A percentile compares a stretch with the other conserved stretches of the same genome.
These are phyloP conservation scores for Artomyces pyxidatus DNA, from an alignment of 768 basidiomycete species.

Conservation along the genomic window DNA sequence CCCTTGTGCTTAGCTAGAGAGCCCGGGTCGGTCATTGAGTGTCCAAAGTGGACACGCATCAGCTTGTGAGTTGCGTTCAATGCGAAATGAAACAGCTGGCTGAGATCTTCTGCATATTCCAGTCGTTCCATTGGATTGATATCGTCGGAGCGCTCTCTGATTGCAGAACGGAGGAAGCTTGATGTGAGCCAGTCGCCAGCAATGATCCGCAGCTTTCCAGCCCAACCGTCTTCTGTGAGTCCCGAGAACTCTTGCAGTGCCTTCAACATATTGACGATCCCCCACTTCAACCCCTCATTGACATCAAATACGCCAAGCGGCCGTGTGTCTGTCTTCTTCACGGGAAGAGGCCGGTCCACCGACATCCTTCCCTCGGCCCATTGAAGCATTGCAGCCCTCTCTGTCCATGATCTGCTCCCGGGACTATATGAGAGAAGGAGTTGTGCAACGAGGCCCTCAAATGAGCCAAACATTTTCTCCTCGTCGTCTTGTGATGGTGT, in stretches of 20 bases:
- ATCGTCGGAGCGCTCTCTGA: not conserved
- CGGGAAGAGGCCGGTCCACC: not conserved
- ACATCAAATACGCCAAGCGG: not conserved
- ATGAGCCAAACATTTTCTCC: not conserved
- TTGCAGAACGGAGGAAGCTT: not conserved
- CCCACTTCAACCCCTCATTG: slow-evolving; percentile 23
- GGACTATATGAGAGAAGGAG: not conserved
- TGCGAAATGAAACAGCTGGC: not conserved
- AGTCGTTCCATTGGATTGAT: not conserved
- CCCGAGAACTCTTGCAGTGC: slow-evolving; percentile 17
- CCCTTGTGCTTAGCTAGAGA: not conserved
- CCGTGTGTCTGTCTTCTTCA: not conserved
- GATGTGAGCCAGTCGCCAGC: slow-evolving; percentile 25
- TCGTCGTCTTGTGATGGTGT: not conserved
- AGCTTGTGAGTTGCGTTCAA: not conserved
- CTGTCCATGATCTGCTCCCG: not conserved
- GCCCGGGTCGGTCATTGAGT: not conserved
- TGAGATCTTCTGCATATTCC: not conserved
- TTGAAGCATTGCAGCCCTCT: not conserved
- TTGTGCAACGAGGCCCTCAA: not conserved
- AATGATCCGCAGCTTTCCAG: slow-evolving; percentile 17
- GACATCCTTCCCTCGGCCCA: not conserved
- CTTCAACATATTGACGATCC: slow-evolving; percentile 19
- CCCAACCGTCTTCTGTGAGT: slow-evolving; percentile 17
- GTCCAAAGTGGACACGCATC: not conserved